These are phyloP conservation scores for Auricularia auricula-judae DNA, from an alignment of 768 basidiomycete genomes.

Conservation along the genomic window DNA sequence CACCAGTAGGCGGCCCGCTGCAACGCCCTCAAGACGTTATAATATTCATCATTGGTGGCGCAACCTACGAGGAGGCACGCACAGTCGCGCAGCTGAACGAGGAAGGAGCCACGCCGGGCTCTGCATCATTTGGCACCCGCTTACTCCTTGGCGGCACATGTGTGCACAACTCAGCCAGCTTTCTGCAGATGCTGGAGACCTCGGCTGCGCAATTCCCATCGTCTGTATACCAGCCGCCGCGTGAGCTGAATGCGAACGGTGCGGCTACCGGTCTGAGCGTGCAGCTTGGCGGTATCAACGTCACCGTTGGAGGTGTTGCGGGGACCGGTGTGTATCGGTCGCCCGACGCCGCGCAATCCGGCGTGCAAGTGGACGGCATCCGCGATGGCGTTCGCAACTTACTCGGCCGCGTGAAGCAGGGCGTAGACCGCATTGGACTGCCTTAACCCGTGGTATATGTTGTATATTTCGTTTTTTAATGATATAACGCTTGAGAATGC, in stretches of 20 bases:
- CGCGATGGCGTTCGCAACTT: constrained; percentile 81
- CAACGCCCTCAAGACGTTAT: constrained; percentile 89
- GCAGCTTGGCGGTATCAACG: constrained; percentile 85
- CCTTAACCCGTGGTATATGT: constrained; percentile 1
- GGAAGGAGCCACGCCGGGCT: constrained; percentile 39
- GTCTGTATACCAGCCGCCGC: constrained; percentile 64
- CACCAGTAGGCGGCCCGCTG: constrained; percentile 41
- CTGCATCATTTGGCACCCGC: constrained; percentile 55
- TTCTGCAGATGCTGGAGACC: constrained; percentile 77
- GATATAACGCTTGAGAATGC: background rate
- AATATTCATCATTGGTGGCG: constrained; percentile 91
- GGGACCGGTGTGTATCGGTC: constrained; percentile 81
- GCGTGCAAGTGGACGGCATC: constrained; percentile 77
- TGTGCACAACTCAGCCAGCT: constrained; percentile 90
- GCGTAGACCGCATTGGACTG: constrained; percentile 30
- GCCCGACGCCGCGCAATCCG: constrained; percentile 38
- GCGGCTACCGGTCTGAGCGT: constrained; percentile 64
- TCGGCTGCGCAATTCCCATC: constrained; percentile 52
- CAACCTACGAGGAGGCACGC: constrained; percentile 92
- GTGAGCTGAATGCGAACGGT: constrained; percentile 48
- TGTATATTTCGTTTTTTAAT: background rate
- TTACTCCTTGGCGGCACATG: constrained; percentile 89
- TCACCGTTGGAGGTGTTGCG: constrained; percentile 80
- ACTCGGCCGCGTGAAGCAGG: constrained; percentile 81
- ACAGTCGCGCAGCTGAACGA: constrained; percentile 80